Evolutionary conservation across 352 stramenopile species (phyloP), one percentile per base, ranked within the genome.

Genomic region (Globisporangium sylvaticum): DNA sequence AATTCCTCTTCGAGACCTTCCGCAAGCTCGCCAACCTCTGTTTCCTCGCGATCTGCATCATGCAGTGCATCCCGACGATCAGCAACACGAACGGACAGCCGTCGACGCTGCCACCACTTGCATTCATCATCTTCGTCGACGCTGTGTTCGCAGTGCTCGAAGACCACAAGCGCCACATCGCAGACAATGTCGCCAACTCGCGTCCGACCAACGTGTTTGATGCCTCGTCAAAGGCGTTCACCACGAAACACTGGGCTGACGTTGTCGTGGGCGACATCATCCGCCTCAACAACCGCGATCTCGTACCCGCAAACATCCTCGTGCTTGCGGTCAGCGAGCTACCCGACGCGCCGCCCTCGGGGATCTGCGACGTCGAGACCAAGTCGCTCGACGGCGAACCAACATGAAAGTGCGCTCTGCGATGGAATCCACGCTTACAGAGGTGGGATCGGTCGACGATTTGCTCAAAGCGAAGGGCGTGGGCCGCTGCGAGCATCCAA

Each of bases 21-120:
- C 85, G 85, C 27, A 97, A 97, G 71, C 80, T 97, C 44, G 93
- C 92, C 32, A 98, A 98, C 46, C 71, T 96, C 52, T 98, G 98
- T 77, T 98, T 98, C 70, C 78, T 98, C 22, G 48, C 95, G 58
- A 92, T 98, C 66, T 95, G 87, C 31, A 90, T 89, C 31, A 72
- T 95, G 58, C 88, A 97, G 57, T 90, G 81, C 46, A 93, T 97
- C 67, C 88, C 88, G 25, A 64, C 82, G 34, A 97, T 98, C 76
- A 97, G 87, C 63, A 98, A 97, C 76, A 97, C 93, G 9, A 80
- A 80, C 39, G 85, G 87, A 12, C 81, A 92, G 37, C 91, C 92
- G 8, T 92, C 92, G 2, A 97, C 91, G 27, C 70, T 97, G n/a
- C 80, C 87, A 1, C 89, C 94, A 24, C 78, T 98, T 24, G 64